Conservation (phyloP, 2,329 filamentous ascomycete species). For the Setomelanomma holmii region DNA sequence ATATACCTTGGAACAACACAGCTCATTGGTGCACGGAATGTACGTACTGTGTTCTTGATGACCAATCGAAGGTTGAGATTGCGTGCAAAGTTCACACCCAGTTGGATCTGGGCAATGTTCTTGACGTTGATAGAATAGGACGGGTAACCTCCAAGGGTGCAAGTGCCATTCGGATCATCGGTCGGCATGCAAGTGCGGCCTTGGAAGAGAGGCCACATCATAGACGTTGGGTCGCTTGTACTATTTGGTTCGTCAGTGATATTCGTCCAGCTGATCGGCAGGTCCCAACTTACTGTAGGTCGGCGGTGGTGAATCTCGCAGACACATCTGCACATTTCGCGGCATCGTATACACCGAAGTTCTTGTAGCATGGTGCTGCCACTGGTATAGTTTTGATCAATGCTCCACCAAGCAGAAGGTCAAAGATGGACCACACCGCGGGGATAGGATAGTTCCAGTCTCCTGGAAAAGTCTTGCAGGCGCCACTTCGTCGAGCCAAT, state of each 20-base stretch:
- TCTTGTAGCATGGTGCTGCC: slow-evolving; percentile 30
- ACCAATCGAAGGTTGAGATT: neutral
- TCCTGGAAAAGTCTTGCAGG: slow-evolving; percentile 31
- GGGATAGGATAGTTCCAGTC: slow-evolving; percentile 24
- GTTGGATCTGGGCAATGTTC: slow-evolving; percentile 12
- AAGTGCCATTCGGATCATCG: slow-evolving; percentile 14
- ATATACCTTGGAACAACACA: too few species aligned
- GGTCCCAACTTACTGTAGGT: neutral
- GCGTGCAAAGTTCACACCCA: slow-evolving; percentile 2
- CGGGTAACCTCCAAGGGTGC: slow-evolving; percentile 10
- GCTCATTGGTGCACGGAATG: too few species aligned
- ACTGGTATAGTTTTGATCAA: slow-evolving; percentile 30
- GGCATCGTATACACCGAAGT: slow-evolving; percentile 15
- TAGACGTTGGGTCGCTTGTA: slow-evolving; percentile 14
- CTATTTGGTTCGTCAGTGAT: neutral
- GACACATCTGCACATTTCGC: slow-evolving; percentile 21
- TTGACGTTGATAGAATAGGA: slow-evolving; percentile 10
- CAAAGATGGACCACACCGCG: slow-evolving; percentile 23
- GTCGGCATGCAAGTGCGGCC: slow-evolving; percentile 20
- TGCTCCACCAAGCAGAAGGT: slow-evolving; percentile 19
- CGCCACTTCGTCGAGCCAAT: slow-evolving; percentile 1
- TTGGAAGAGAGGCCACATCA: slow-evolving; percentile 20
- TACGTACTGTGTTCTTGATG: slow-evolving; percentile 22
- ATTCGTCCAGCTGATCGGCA: neutral
- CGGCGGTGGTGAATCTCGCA: slow-evolving; percentile 11